Evolutionary conservation across 1,139 yeast species (phyloP).

Genomic region (Suhomyces chickasaworum): DNA sequence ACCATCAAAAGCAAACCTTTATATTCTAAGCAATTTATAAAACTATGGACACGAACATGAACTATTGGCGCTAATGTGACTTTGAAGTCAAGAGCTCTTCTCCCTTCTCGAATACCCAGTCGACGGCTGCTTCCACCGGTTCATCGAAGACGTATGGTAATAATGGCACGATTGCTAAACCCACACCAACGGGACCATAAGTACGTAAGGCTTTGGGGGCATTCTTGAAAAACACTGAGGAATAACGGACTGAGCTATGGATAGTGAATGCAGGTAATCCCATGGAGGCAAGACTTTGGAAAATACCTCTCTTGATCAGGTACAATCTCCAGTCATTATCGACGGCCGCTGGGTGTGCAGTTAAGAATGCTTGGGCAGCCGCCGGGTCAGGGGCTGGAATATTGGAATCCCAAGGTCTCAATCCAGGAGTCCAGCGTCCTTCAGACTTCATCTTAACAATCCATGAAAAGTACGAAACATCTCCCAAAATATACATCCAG

Average conservation of each 20-base stretch:
- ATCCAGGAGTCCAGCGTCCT: slow-evolving; percentile 63
- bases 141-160: slow-evolving; percentile 81
- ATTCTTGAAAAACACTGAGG: slow-evolving; percentile 59
- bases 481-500: slow-evolving; percentile 79
- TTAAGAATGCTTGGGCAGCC: slow-evolving; percentile 39
- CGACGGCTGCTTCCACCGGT: slow-evolving; percentile 75
- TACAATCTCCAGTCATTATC: slow-evolving; percentile 66
- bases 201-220: slow-evolving; percentile 45
- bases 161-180: slow-evolving; percentile 75
- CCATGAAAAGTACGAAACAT: slow-evolving; percentile 77
- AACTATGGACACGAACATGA: not conserved
- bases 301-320: slow-evolving; percentile 69
- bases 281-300: slow-evolving; percentile 84
- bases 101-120: slow-evolving; percentile 62
- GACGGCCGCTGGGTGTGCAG: slow-evolving; percentile 30
- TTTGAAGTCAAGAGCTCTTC: slow-evolving; percentile 34
- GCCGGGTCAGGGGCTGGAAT: slow-evolving; percentile 46
- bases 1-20: not conserved
- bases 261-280: slow-evolving; percentile 86
- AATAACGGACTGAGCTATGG: slow-evolving; percentile 74
- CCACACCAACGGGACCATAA: slow-evolving; percentile 78
- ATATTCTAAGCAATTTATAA: not conserved
- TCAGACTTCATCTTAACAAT: slow-evolving; percentile 67
- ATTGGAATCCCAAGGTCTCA: slow-evolving; percentile 66
- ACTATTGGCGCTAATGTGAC: not conserved